Evolutionary conservation across 1,139 yeast genomes (phyloP), one percentile per base, ranked within the genome.

Genomic region (Blastobotrys arbuscula): DNA sequence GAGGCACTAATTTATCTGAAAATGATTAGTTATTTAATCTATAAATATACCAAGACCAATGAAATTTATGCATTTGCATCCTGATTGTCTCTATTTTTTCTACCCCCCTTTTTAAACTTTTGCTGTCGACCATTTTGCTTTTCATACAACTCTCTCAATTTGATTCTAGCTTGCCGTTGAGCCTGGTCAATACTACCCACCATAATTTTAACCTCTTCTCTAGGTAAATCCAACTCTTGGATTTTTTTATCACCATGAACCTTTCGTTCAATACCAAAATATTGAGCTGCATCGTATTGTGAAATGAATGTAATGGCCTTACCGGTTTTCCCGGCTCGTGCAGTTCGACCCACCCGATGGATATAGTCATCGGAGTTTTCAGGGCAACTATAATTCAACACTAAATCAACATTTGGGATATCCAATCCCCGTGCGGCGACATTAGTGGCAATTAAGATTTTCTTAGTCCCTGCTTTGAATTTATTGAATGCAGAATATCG

Each of bases 381-480:
- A 13, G 98, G 99, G 30, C 92, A 89, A 64, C 90, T 96, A 64
- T 88, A 92, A 67, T 92, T 92, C 53, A 92, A 76, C 44, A 92
- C 98, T 48, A 87, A 75, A 66, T 92, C 98, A 39, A 92, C 98
- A 23, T 84, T 76, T 6, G 98, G 98, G 54, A 92, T 92, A 76
- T 92, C 98, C 56, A 92, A 77, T 51, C 98, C 98, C 71, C 98
- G 81, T 1, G 98, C 96, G 10, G 97, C 98, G 40, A 92, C 98
- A 70, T 92, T 97, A 0, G 98, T 92, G 10, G 98, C 98, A 7
- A 92, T 89, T 46, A 92, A 72, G 50, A 94, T 89, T 53, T 79
- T 79, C 56, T 89, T 78, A 42, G 79, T 77, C 4, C 97, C 96
- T 1, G 94, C 76, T 63, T 90, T 88, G 74, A 92, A 92, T 64